Evolutionary conservation across 2,329 filamentous ascomycete genomes (phyloP), one percentile per base, ranked within the genome.

Genomic region (Fonsecaea pugnacius): DNA sequence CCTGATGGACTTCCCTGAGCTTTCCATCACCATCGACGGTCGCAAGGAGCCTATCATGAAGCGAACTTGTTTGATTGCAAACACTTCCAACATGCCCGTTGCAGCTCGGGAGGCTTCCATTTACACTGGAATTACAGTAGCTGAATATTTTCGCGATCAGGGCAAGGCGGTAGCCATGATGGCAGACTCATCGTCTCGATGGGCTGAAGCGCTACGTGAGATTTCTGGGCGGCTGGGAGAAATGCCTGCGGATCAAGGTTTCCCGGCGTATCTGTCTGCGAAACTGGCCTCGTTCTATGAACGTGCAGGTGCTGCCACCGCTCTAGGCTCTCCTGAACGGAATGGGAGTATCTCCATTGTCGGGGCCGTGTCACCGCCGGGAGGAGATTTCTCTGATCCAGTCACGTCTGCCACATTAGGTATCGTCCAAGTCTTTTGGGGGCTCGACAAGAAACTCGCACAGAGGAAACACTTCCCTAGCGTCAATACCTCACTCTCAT

Each of bases 391-490:
- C 84, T 97, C 95, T 52, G 95, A 99, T 80, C 95, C 95, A 21
- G 95, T 99, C 75, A 99, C 95, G 14, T 91, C 87, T 66, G 90
- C 91, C 70, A 99, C 95, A 21, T 88, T 99, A 54, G 87, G 91
- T 86, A 99, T 99, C 75, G 95, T 99, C 74, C 95, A 99, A 78
- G 95, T 99, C 72, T 99, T 99, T 84, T 99, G 95, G 95, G 95
- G 95, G 85, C 86, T 98, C 57, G 95, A 99, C 85, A 98, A 99
- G 89, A 98, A 98, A 84, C 89, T 99, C 66, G 95, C 95, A 24
- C 95, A 98, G 82, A 89, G 95, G 74, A 99, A 99, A 83, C 95
- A 99, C 80, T 99, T 99, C 85, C 95, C 95, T 5, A 97, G 93
- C 35, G 93, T 99, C 83, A 99, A 99, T 84, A 98, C 95, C 8